A percentile compares a stretch with the other conserved stretches of the same genome.
phyloP scores from a whole-genome alignment of 345 rosid species.

The Corchorus olitorius region DNA sequence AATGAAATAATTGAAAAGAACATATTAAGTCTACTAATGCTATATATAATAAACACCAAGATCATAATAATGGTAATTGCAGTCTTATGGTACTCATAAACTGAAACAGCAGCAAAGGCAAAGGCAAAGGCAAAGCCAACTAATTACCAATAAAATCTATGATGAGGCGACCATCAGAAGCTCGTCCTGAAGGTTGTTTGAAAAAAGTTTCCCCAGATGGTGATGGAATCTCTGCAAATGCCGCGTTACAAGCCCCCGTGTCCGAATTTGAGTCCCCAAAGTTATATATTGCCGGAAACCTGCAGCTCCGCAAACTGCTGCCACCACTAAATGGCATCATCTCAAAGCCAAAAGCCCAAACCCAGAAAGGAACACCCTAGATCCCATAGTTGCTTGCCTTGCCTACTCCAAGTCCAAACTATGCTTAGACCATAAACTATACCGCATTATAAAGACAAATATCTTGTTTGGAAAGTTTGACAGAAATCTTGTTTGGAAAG shows the following conservation, averaged over 20 bases:
- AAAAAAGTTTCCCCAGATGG: not conserved
- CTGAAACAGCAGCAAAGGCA: no score
- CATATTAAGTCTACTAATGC: not conserved
- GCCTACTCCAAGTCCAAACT: no score
- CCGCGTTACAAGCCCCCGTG: not conserved
- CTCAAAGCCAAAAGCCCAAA: not conserved
- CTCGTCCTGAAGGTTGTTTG: conserved; percentile 17
- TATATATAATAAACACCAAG: not conserved
- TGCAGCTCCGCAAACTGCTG: not conserved
- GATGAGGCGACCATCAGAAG: conserved; percentile 15
- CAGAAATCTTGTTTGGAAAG: no score
- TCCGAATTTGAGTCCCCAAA: conserved; percentile 9
- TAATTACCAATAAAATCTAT: conserved; percentile 14
- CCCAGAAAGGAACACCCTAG: not conserved
- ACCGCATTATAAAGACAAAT: no score
- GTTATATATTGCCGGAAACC: conserved; percentile 6
- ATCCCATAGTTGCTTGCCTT: not conserved
- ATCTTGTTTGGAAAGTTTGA: no score
- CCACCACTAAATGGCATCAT: not conserved
- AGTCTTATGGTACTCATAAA: no score
- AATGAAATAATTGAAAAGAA: not conserved
- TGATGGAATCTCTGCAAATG: no score
- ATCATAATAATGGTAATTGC: not conserved
- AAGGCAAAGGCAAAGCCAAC: no score
- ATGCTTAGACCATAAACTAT: no score